Evolutionary conservation across 345 rosid genomes (phyloP), one percentile per base, ranked within the genome.

Genomic region (Eucalyptus camaldulensis): DNA sequence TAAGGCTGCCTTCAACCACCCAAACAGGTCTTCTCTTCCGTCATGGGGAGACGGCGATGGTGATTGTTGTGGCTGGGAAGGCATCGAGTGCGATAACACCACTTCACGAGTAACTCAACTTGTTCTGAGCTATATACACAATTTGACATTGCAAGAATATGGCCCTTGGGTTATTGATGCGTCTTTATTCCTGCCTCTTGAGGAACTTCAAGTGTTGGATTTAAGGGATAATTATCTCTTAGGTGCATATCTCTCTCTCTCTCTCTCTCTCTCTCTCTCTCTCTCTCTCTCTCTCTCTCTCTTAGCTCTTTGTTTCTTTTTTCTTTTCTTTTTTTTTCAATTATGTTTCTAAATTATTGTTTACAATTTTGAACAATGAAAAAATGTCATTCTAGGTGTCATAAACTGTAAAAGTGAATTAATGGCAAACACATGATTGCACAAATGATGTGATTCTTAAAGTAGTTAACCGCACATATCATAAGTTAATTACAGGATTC

Each of bases 181-280:
- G 0, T 24, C 62, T 24, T 3, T 56, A 22, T 56, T 56, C 29
- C 2, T 56, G 1, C 56, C 56, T 17, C 56, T 53, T 0, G 24
- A 53, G 56, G 56, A 53, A 53, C 56, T 53, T 19, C 56, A 56
- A 56, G 6, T 8, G 62, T 56, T 56, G 62, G 29, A 56, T 56
- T 24, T 56, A 0, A 24, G 56, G 2, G 0, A 53, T 53, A 50
- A 50, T 50, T 0, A 0, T 24, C 62, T 56, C 62, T 56, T 29
- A 51, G 56, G 56, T 56, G 7, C 7, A 14, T 50, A 1, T 50
- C 53, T 50, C 19, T 50, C 53, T 47, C 65, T 25, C 65, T 60
- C 69, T 62, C 72, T 14, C 72, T 65, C 76, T 27, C 19, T 50
- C 53, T 47, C 65, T 25, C 65, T 60, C 69, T 62, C 72, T 14